Evolutionary conservation across 371 early-diverging fungal genomes (phyloP), one percentile per base, ranked within the genome.

Genomic region (Mortierella sp.): DNA sequence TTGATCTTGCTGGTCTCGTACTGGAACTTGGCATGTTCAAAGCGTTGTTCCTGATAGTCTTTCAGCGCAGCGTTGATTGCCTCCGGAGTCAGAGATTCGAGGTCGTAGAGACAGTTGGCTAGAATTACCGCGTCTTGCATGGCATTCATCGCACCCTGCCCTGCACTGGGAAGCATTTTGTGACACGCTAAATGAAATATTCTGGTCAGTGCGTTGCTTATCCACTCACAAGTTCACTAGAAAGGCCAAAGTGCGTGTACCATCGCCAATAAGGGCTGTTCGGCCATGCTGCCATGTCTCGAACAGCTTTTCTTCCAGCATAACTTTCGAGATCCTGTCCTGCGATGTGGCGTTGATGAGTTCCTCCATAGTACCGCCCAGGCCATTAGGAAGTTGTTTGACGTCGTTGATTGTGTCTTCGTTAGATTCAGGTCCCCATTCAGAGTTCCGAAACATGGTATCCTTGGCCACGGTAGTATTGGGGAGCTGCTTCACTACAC

Each of bases 251-350:
- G 14, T 37, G 15, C 19, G 19, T 57, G 31, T 57, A 64, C 65
- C 65, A 27, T 64, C 65, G 2, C 65, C 65, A 19, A 64, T 6
- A 2, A 64, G 46, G 6, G 23, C 56, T 1, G 34, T 64, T 31
- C 65, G 39, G 3, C 56, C 46, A 14, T 30, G 27, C 21, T 64
- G 42, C 65, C 65, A 64, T 1, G 65, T 64, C 32, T 57, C 51
- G 37, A 64, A 64, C 31, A 64, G 24, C 52, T 57, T 56, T 11
- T 60, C 59, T 49, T 67, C 67, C 11, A 67, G 43, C 48, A 60
- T 55, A 0, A 67, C 67, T 43, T 42, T 46, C 4, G 49, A 48
- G 50, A 67, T 55, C 14, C 14, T 24, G 1, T 50, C 49, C 27
- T 31, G 37, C 1, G 47, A 43, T 2, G 67, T 67, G 14, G 28